Evolutionary conservation across 495 filamentous ascomycete species (phyloP).

Genomic region (Podospora pseudocomata): DNA sequence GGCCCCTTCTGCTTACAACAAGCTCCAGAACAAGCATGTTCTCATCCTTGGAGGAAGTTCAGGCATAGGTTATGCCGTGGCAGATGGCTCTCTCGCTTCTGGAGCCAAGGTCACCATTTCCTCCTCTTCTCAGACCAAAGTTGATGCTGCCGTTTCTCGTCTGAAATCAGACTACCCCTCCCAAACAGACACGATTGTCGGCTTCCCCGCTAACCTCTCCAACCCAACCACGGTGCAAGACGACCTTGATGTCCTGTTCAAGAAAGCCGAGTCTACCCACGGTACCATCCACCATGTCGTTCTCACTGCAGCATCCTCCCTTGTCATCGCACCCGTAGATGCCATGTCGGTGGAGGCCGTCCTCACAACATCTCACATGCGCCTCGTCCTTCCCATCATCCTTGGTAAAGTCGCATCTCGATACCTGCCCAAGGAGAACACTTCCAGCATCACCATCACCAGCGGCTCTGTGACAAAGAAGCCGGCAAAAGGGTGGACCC

Average conservation of each 20-base stretch:
- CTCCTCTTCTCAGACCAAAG: slow-evolving; percentile 46
- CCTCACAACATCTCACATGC: slow-evolving; percentile 42
- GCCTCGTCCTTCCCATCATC: slow-evolving; percentile 50
- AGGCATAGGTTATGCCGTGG: slow-evolving; percentile 56
- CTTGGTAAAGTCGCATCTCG: slow-evolving; percentile 49
- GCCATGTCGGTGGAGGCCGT: slow-evolving; percentile 55
- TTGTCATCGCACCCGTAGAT: too few species aligned
- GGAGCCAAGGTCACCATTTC: slow-evolving; percentile 52
- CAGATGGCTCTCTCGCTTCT: slow-evolving; percentile 47
- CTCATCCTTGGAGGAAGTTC: slow-evolving; percentile 54
- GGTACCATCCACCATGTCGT: slow-evolving; percentile 56
- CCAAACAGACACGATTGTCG: slow-evolving; percentile 23
- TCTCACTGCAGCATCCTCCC: too few species aligned
- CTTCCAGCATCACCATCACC: slow-evolving; percentile 54
- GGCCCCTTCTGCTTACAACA: slow-evolving; percentile 32
- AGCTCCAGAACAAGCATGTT: slow-evolving; percentile 41
- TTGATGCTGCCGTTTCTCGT: slow-evolving; percentile 36
- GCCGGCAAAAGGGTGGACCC: slow-evolving; percentile 47
- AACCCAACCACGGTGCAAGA: slow-evolving; percentile 41
- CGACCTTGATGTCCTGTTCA: slow-evolving; percentile 46
- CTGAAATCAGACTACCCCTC: slow-evolving; percentile 40
- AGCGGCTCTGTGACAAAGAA: slow-evolving; percentile 45
- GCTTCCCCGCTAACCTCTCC: slow-evolving; percentile 52
- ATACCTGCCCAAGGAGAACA: slow-evolving; percentile 40
- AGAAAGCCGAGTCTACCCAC: slow-evolving; percentile 24